Evolutionary conservation across 2,329 filamentous ascomycete genomes (phyloP).

Genomic region (Tolypocladium pustulatum): DNA sequence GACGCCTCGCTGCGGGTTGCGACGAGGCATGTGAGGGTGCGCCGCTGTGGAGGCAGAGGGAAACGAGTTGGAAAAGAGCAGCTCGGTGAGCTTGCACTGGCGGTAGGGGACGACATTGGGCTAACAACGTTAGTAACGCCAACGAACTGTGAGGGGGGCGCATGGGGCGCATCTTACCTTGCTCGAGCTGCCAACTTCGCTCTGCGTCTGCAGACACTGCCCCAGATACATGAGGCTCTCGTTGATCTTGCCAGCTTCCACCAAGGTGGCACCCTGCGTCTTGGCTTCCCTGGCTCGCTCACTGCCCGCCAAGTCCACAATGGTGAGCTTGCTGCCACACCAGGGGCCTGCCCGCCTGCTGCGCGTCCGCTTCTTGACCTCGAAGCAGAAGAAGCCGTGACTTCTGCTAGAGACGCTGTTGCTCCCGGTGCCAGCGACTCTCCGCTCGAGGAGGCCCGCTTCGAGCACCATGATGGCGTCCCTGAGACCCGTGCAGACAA

Average conservation of each 20-base stretch:
- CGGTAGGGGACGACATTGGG: slow-evolving; percentile 67
- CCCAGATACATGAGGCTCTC: slow-evolving; percentile 97
- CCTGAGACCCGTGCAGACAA: slow-evolving; percentile 70
- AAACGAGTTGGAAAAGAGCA: slow-evolving; percentile 83
- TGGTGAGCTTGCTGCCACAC: slow-evolving; percentile 69
- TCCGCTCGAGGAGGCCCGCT: slow-evolving; percentile 74
- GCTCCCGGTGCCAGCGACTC: slow-evolving; percentile 81
- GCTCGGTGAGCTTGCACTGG: slow-evolving; percentile 76
- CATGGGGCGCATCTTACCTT: slow-evolving; percentile 45
- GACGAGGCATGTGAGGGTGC: slow-evolving; percentile 29
- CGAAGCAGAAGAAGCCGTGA: slow-evolving; percentile 92
- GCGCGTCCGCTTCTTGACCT: slow-evolving; percentile 69
- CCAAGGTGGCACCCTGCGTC: slow-evolving; percentile 83
- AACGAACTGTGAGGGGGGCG: background rate
- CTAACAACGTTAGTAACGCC: slow-evolving; percentile 26
- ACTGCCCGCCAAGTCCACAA: slow-evolving; percentile 88
- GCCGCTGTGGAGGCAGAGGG: slow-evolving; percentile 43
- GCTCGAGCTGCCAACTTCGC: slow-evolving; percentile 60
- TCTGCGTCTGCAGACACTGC: slow-evolving; percentile 93
- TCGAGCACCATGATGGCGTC: slow-evolving; percentile 88
- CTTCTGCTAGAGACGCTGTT: slow-evolving; percentile 89
- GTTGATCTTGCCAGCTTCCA: slow-evolving; percentile 96
- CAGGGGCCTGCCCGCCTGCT: slow-evolving; percentile 45
- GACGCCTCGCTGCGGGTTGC: slow-evolving; percentile 73
- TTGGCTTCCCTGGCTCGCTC: slow-evolving; percentile 90